phyloP scores from a whole-genome alignment of 805 yeast genomes.

The Teunomyces stri region DNA sequence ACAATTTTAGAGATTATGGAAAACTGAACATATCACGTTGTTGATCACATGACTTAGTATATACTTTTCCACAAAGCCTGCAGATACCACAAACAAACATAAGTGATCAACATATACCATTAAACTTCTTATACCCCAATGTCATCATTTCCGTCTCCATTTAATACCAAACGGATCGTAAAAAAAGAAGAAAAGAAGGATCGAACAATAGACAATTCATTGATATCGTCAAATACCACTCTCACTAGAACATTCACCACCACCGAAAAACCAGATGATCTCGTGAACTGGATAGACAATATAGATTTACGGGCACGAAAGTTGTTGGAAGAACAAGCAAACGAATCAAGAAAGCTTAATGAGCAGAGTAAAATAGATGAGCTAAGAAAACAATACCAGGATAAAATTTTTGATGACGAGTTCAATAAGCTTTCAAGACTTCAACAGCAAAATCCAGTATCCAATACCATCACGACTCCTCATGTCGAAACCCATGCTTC shows the following conservation, averaged over 20 bases:
- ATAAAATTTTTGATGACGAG: conserved; percentile 25
- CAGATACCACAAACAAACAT: not conserved
- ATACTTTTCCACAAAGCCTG: not conserved
- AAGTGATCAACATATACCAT: not conserved
- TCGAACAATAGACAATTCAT: not conserved
- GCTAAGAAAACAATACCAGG: conserved; percentile 17
- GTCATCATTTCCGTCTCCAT: conserved; percentile 22
- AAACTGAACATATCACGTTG: no score
- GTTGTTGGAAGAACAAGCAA: conserved; percentile 17
- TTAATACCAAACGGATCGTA: conserved; percentile 11
- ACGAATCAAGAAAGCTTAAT: conserved; percentile 14
- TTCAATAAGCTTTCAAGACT: conserved; percentile 21
- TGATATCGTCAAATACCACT: not conserved
- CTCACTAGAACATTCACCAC: not conserved
- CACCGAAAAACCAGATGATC: conserved; percentile 13
- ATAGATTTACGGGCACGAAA: conserved; percentile 20
- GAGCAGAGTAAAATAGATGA: conserved; percentile 13
- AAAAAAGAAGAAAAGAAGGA: not conserved
- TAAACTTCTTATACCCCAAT: not conserved
- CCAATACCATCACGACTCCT: no score
- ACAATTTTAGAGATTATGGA: no score
- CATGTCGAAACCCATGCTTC: conserved; percentile 2
- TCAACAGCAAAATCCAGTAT: not conserved
- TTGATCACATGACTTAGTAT: not conserved
- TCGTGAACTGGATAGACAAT: conserved; percentile 31